Evolutionary conservation across 2,329 filamentous ascomycete genomes (phyloP), one percentile per base, ranked within the genome.

Genomic region (Claviceps maximensis): DNA sequence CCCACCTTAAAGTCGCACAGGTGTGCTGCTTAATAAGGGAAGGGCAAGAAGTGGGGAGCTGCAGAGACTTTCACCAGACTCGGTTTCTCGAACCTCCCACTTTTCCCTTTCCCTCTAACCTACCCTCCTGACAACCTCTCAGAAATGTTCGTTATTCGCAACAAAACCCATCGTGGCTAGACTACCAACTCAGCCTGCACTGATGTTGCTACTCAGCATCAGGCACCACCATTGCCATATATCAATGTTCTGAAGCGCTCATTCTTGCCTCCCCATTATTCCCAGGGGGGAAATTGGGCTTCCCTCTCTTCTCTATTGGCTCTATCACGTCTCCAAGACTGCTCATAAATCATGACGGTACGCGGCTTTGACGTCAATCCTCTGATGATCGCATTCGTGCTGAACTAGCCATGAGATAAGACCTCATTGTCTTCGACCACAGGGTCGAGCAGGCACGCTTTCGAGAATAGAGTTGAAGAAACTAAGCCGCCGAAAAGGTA

Each of bases 401-500:
- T 47, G 45, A 52, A n/a, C 23, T 49, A 46, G 27, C 15, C 3
- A 29, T 23, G 21, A 17, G 25, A 12, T 25, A 25, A 54, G 53
- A 38, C 49, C 19, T 54, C 53, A 7, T 40, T 41, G 41, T 40
- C 49, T 17, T 54, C 53, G 8, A 47, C 49, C 4, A 36, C 85
- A 52, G 87, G 83, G 62, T 82, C 86, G 57, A 72, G 77, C 63
- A 83, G 80, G 69, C 80, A 86, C 70, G 73, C 78, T 58, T 96
- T 96, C 70, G 85, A 93, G 62, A 77, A 78, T 66, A 87, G 87
- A 65, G 82, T 94, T 54, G 85, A 90, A 60, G 85, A 90, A 60
- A 82, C 90, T 62, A 91, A 89, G 65, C 82, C 88, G 49, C 86
- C 87, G 36, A 98, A 97, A 72, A 88, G 83, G 93, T 95, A 83